A percentile compares a stretch with the other conserved stretches of the same genome.
Evolutionary conservation across 768 basidiomycete genomes (phyloP).

Genomic region (Suillus hirtellus): DNA sequence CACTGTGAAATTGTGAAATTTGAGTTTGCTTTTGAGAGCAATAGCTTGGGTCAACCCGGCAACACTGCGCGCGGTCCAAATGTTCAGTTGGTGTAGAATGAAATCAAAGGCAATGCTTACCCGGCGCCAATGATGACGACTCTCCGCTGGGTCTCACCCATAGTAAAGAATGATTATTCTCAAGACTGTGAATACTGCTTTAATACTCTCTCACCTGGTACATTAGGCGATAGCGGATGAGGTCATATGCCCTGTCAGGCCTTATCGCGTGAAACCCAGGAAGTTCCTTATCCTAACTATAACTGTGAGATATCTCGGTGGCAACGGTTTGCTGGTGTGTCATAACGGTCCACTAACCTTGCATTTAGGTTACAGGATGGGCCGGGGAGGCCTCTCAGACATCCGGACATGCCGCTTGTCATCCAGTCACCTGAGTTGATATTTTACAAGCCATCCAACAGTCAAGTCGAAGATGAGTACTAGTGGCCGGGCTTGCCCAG

Average conservation of each 20-base stretch:
- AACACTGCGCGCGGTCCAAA: neutral
- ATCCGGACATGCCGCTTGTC: too few relatives aligned
- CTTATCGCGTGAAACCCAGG: neutral
- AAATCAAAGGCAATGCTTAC: constrained; percentile 9
- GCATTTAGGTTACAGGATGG: too few relatives aligned
- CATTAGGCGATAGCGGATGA: neutral
- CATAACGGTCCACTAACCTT: neutral
- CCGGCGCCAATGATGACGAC: constrained; percentile 26
- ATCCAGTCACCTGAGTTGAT: too few relatives aligned
- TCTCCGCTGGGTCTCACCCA: constrained; percentile 10
- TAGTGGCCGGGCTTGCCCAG: neutral
- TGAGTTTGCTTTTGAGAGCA: neutral
- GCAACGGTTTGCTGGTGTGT: neutral
- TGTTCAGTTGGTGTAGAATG: neutral
- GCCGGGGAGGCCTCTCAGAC: too few relatives aligned
- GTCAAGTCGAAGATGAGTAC: too few relatives aligned
- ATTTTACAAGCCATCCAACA: too few relatives aligned
- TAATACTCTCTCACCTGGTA: neutral
- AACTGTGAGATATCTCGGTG: neutral
- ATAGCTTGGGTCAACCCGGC: neutral
- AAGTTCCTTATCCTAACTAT: neutral
- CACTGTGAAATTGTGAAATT: constrained; percentile 23
- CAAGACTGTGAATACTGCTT: neutral
- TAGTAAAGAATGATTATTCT: neutral
- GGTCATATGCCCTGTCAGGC: neutral